phyloP scores from a whole-genome alignment of 495 filamentous ascomycete genomes.

The Staphylotrichum longicolle region DNA sequence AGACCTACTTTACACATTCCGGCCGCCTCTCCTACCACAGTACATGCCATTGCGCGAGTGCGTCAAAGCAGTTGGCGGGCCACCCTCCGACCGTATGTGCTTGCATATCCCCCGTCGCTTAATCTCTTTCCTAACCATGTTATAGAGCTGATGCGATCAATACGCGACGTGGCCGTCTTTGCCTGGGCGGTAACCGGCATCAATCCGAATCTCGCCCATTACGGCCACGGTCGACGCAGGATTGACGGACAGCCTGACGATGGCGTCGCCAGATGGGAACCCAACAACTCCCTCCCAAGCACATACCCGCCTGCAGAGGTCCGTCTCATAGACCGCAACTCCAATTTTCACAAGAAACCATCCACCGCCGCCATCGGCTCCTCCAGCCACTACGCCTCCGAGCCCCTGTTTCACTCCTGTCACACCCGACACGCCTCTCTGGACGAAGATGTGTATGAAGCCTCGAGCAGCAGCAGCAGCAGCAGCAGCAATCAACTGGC shows the following conservation, averaged over 20 bases:
- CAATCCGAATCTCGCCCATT: slow-evolving; percentile 69
- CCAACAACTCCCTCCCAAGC: slow-evolving; percentile 22
- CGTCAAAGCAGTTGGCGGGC: slow-evolving; percentile 49
- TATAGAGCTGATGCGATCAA: slow-evolving; percentile 67
- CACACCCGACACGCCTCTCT: slow-evolving; percentile 21
- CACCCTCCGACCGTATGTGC: slow-evolving; percentile 47
- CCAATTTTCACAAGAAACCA: too few relatives aligned
- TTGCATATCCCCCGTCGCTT: background rate
- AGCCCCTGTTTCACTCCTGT: slow-evolving; percentile 9
- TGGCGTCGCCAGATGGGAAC: slow-evolving; percentile 58
- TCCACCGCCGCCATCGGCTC: too few relatives aligned
- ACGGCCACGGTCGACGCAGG: slow-evolving; percentile 58
- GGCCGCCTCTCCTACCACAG: slow-evolving; percentile 42
- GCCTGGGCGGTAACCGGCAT: slow-evolving; percentile 80
- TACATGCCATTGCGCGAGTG: slow-evolving; percentile 46
- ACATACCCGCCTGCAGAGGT: slow-evolving; percentile 12
- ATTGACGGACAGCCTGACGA: slow-evolving; percentile 58
- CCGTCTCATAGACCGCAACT: too few relatives aligned
- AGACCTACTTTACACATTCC: slow-evolving; percentile 43
- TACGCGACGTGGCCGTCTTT: slow-evolving; percentile 80
- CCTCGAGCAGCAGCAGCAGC: too few relatives aligned
- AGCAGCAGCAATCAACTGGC: background rate
- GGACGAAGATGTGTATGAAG: slow-evolving; percentile 21
- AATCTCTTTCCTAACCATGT: too few relatives aligned
- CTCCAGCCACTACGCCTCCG: slow-evolving; percentile 1